phyloP scores from a whole-genome alignment of 177 flowering plant genomes.

The Telopea speciosissima region DNA sequence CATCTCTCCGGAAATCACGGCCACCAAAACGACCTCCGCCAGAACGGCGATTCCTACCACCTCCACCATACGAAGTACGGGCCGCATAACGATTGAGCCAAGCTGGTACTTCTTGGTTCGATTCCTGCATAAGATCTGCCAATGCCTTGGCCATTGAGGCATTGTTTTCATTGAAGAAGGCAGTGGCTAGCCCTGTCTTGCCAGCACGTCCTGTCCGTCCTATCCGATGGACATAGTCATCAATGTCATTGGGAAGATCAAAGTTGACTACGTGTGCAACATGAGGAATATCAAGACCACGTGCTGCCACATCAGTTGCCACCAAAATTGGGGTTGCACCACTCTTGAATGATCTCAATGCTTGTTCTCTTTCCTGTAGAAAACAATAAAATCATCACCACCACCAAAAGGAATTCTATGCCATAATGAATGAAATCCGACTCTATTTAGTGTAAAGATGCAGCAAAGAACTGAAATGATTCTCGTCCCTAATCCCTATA shows the following conservation, averaged over 20 bases:
- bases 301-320: constrained; percentile 76
- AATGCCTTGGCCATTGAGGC: constrained; percentile 45
- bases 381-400: too few species aligned
- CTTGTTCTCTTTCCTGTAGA: constrained; percentile 60
- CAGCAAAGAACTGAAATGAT: too few species aligned
- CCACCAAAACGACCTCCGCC: constrained; percentile 49
- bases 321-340: constrained; percentile 62
- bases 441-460: too few species aligned
- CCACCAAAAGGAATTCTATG: too few species aligned
- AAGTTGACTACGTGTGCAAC: constrained; percentile 66
- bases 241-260: constrained; percentile 66
- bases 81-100: constrained; percentile 55
- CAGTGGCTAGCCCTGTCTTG: constrained; percentile 59
- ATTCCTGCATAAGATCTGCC: constrained; percentile 58
- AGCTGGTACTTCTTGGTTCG: constrained; percentile 64
- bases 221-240: constrained; percentile 68
- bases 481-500: too few species aligned
- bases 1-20: constrained; percentile 38
- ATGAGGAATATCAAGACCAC: constrained; percentile 66
- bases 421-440: too few species aligned
- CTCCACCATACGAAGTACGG: constrained; percentile 34
- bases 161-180: constrained; percentile 63
- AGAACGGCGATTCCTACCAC: constrained; percentile 33
- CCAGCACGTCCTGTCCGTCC: constrained; percentile 75
- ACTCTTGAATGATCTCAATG: constrained; percentile 57